Conservation (phyloP, 2,329 filamentous ascomycete species). For the Chalaropsis ovoidea region DNA sequence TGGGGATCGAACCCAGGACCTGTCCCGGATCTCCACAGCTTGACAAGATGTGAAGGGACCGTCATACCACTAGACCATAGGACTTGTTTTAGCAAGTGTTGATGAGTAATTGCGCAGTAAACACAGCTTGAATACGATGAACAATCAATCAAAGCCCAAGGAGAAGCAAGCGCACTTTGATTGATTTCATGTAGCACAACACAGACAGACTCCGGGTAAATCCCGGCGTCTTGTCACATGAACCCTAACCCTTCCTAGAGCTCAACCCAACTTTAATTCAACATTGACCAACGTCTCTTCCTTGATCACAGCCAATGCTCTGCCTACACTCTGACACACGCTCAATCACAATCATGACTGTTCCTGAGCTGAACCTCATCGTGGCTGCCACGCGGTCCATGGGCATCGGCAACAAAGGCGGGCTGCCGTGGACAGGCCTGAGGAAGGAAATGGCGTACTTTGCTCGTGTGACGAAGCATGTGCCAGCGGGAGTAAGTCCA, state of each 20-base stretch:
- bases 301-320: neutral
- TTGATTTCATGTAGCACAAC: neutral
- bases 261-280: neutral
- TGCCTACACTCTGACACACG: neutral
- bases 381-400: constrained; percentile 84
- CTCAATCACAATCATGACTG: neutral
- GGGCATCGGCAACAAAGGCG: constrained; percentile 73
- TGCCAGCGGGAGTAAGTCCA: constrained; percentile 36
- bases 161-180: neutral
- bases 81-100: neutral
- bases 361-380: constrained; percentile 66
- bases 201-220: neutral
- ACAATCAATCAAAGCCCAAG: too few species aligned
- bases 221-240: neutral
- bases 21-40: neutral
- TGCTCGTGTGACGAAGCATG: constrained; percentile 70
- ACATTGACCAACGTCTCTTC: neutral
- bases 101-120: too few species aligned
- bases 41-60: neutral
- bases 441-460: constrained; percentile 94
- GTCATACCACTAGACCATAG: constrained; percentile 11
- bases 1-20: constrained; percentile 10
- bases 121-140: too few species aligned
- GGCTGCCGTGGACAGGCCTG: constrained; percentile 79
- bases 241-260: neutral